A percentile compares a stretch with the other conserved stretches of the same genome.
Evolutionary conservation across 1,284 basidiomycete genomes (phyloP).

Genomic region (Rhodotorula sp.): DNA sequence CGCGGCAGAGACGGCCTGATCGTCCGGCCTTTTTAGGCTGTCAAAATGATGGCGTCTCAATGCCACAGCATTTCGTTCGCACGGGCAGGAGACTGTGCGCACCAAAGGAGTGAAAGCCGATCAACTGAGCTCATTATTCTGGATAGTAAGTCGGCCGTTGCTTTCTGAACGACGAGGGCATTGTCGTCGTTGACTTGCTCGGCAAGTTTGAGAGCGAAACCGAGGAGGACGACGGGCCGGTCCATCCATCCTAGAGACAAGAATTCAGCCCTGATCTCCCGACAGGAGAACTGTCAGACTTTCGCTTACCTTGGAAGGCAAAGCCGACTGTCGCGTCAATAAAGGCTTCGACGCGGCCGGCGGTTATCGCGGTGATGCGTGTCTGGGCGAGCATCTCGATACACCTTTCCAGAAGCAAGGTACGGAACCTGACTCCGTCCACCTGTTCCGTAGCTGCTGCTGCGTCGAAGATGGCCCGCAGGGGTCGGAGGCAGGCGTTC

Average conservation of each 20-base stretch:
- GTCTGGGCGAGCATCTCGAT: slow-evolving; percentile 1
- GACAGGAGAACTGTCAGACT: too few relatives aligned
- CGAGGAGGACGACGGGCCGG: slow-evolving; percentile 1
- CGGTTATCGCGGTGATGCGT: slow-evolving; percentile 6
- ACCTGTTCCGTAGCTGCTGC: slow-evolving; percentile 10
- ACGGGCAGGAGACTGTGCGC: too few relatives aligned
- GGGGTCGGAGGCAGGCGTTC: slow-evolving; percentile 16
- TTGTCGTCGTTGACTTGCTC: slow-evolving; percentile 30
- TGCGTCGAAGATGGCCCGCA: slow-evolving; percentile 19
- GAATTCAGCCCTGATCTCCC: background rate
- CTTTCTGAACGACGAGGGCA: slow-evolving; percentile 3
- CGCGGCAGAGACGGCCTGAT: too few relatives aligned
- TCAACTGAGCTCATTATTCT: too few relatives aligned
- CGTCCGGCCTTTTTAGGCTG: too few relatives aligned
- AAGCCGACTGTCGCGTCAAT: slow-evolving; percentile 8
- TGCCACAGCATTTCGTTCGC: too few relatives aligned
- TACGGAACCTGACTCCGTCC: slow-evolving; percentile 18
- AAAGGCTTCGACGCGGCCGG: slow-evolving; percentile 8
- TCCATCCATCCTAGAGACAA: slow-evolving; percentile 9
- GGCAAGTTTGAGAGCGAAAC: slow-evolving; percentile 1
- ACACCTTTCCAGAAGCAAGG: slow-evolving; percentile 8
- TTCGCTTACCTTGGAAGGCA: slow-evolving; percentile 11
- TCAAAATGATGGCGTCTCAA: too few relatives aligned
- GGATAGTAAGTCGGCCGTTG: too few relatives aligned
- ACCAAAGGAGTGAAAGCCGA: too few relatives aligned